Base-by-base conservation (phyloP, 805 yeast species). In the Diddensiella transvaalensis region DNA sequence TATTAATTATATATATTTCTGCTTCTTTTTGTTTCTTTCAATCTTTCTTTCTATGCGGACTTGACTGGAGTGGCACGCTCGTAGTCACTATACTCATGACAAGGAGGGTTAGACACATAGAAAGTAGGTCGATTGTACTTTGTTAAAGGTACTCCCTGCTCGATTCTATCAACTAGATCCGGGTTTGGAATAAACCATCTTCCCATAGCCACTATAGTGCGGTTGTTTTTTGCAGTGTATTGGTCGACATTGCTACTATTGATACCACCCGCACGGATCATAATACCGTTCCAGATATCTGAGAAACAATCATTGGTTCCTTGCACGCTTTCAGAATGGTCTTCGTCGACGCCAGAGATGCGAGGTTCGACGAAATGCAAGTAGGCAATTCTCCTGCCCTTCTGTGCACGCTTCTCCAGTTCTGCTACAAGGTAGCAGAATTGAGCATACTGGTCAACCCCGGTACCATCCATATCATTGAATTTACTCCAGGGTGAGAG, bases 101-200 rank as follows among this genome's bases (percentile, higher is more conserved):
- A 26, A 26, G 32, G 32, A 26, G 32, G 32, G 11, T 26, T 13
- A 26, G 32, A 26, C 11, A 13, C 32, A 26, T 26, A 26, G 32
- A 26, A 26, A 8, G 32, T 26, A 26, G 32, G 11, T 8, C 32
- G 32, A 59, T 78, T 70, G 57, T 78, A 80, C 24, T 63, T 53
- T 49, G 66, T 68, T 49, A 78, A 61, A 37, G 71, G 70, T 30
- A 61, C 46, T 23, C 72, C 72, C 24, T 73, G 62, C 51, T 68
- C 62, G 36, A 79, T 47, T 51, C 80, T 66, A 15, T 64, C 56
- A 17, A 71, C 74, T 29, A 80, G 59, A 57, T 80, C 85, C 1
- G 85, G 83, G 63, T 79, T 80, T 22, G 81, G 62, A 42, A 76
- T 71, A 60, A 71, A 78, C 48, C 63, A 66, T 52, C 83, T 71